phyloP scores from a whole-genome alignment of 805 yeast species.

The Suhomyces pyralidae region DNA sequence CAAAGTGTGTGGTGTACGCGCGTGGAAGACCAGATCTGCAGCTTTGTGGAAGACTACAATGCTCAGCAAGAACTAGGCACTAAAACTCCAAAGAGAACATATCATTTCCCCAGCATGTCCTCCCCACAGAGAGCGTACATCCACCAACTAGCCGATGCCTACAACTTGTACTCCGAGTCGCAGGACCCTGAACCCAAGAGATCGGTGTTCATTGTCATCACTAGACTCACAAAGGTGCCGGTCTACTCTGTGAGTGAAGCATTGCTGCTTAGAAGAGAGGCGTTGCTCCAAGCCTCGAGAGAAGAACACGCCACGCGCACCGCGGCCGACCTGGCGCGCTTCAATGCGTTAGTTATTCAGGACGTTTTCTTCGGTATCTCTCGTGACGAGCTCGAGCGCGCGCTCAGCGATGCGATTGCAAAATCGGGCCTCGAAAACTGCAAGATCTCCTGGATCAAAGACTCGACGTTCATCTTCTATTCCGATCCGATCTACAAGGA shows the following conservation, averaged over 20 bases:
- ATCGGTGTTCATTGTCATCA: slow-evolving; percentile 57
- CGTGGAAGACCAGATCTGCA: slow-evolving; percentile 53
- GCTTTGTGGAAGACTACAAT: slow-evolving; percentile 43
- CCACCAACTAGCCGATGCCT: slow-evolving; percentile 62
- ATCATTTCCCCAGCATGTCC: slow-evolving; percentile 74
- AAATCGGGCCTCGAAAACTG: slow-evolving; percentile 22
- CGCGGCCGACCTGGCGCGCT: slow-evolving; percentile 30
- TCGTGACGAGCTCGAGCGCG: slow-evolving; percentile 39
- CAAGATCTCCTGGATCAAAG: slow-evolving; percentile 40
- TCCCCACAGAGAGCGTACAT: slow-evolving; percentile 66
- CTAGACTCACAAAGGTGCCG: slow-evolving; percentile 39
- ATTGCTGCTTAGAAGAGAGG: slow-evolving; percentile 20
- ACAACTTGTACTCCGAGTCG: slow-evolving; percentile 60
- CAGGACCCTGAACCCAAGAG: slow-evolving; percentile 82
- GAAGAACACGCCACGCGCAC: slow-evolving; percentile 18
- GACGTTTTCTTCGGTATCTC: slow-evolving; percentile 56
- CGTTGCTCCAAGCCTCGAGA: slow-evolving; percentile 16
- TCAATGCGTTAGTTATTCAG: slow-evolving; percentile 54
- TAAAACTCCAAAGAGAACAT: slow-evolving; percentile 28
- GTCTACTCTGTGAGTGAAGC: slow-evolving; percentile 46
- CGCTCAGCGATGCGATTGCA: slow-evolving; percentile 22
- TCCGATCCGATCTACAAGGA: slow-evolving; percentile 32
- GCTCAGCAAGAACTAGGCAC: slow-evolving; percentile 15
- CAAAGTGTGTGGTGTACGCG: slow-evolving; percentile 69
- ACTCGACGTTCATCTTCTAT: slow-evolving; percentile 39